A percentile compares a stretch with the other conserved stretches of the same genome.
phyloP scores from a whole-genome alignment of 2,329 filamentous ascomycete genomes.

The Ambrosiella cleistominuta region DNA sequence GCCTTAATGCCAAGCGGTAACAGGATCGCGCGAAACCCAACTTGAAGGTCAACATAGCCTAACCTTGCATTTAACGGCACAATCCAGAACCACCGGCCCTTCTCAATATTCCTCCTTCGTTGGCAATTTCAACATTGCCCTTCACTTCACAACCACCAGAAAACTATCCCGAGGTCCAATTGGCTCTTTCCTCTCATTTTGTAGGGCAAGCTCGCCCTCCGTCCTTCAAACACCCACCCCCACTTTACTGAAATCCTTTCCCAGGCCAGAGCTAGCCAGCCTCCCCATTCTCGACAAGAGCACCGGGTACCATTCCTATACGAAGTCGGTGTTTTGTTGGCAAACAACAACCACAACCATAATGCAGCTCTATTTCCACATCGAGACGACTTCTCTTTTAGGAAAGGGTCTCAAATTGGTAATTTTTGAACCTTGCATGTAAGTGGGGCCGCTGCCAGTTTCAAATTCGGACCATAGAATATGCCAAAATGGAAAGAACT shows the following conservation, averaged over 20 bases:
- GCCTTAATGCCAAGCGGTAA: too few relatives aligned
- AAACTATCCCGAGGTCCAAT: too few relatives aligned
- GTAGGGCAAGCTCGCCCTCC: too few relatives aligned
- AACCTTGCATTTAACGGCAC: neutral
- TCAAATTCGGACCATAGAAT: neutral
- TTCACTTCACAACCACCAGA: too few relatives aligned
- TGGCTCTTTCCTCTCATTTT: too few relatives aligned
- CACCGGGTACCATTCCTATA: neutral
- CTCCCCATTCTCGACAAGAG: neutral
- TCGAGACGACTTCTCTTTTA: neutral
- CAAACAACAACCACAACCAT: neutral
- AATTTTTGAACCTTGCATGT: neutral
- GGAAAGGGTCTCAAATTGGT: neutral
- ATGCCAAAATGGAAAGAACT: neutral
- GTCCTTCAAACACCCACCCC: too few relatives aligned
- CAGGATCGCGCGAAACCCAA: too few relatives aligned
- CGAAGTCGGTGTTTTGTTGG: neutral
- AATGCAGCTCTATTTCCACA: neutral
- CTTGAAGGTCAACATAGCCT: neutral
- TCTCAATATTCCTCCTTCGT: neutral
- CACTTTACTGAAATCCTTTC: too few relatives aligned
- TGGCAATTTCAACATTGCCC: neutral
- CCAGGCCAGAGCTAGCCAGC: too few relatives aligned
- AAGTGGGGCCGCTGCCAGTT: neutral
- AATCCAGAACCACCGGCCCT: neutral